Percentiles rank a stretch among this genome's conserved stretches.
These are phyloP conservation scores for Pezizomycotina sp. DNA, from an alignment of 2,329 filamentous ascomycete species.

Conservation along the genomic window DNA sequence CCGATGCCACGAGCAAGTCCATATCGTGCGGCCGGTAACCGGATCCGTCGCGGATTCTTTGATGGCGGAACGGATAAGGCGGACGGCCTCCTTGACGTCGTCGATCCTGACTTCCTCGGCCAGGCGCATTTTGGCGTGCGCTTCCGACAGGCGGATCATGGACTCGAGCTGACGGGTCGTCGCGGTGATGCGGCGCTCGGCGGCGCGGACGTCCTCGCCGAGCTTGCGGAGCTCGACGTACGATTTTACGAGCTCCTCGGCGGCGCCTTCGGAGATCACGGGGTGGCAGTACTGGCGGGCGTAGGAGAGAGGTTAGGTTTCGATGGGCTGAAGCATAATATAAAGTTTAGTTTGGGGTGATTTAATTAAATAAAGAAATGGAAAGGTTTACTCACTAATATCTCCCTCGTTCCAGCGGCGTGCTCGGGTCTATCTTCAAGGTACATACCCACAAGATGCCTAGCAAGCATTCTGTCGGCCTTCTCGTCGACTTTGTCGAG, in stretches of 20 bases:
- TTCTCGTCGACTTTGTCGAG: conserved; percentile 87
- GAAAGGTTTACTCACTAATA: conserved; percentile 46
- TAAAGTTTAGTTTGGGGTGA: conserved; percentile 6
- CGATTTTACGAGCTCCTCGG: conserved; percentile 64
- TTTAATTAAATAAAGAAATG: conserved; percentile 25
- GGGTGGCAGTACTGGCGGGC: conserved; percentile 77
- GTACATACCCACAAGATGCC: conserved; percentile 91
- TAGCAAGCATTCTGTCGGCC: conserved; percentile 70
- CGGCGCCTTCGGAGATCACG: conserved; percentile 59
- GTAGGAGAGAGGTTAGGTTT: conserved; percentile 89
- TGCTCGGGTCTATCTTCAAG: conserved; percentile 86
- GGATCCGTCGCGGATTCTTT: conserved; percentile 95
- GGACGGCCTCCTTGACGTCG: conserved; percentile 80
- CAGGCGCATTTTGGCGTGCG: conserved; percentile 94
- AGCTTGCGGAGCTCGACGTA: conserved; percentile 94
- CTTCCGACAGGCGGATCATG: conserved; percentile 94
- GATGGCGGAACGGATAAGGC: conserved; percentile 80
- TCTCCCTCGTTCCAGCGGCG: conserved; percentile 54
- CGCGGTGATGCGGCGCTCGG: conserved; percentile 91
- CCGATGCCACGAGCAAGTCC: conserved; percentile 77
- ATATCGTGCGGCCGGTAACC: conserved; percentile 82
- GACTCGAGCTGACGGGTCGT: conserved; percentile 93
- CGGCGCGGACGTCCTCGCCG: conserved; percentile 67
- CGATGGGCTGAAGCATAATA: conserved; percentile 49
- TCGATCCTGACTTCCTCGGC: conserved; percentile 54